A percentile compares a stretch with the other conserved stretches of the same genome.
Conservation (phyloP, 1,284 basidiomycete species). For the Sanghuangporus weigelae region DNA sequence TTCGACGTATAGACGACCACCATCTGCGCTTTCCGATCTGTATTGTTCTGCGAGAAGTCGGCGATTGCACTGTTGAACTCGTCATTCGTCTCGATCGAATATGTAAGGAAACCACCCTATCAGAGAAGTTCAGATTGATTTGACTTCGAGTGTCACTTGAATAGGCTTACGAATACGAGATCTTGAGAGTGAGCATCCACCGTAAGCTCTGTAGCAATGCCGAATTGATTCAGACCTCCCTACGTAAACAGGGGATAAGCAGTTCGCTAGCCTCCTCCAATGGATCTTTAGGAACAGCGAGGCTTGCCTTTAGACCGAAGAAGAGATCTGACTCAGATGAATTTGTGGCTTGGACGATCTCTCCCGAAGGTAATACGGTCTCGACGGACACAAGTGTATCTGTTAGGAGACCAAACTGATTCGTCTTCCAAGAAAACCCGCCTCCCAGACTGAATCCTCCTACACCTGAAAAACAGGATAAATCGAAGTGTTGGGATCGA, state of each 20-base stretch:
- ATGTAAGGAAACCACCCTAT: conserved; percentile 11
- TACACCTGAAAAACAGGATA: not conserved
- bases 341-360: conserved; percentile 10
- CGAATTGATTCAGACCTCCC: conserved; percentile 17
- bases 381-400: conserved; percentile 12
- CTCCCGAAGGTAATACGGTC: conserved; percentile 9
- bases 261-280: not conserved
- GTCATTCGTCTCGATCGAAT: not conserved
- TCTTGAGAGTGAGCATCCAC: conserved; percentile 3
- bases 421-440: conserved; percentile 16
- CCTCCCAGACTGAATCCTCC: conserved; percentile 11
- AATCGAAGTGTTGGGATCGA: not conserved
- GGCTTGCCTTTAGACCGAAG: conserved; percentile 12
- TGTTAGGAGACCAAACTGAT: conserved; percentile 12
- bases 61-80: conserved; percentile 5
- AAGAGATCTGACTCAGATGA: conserved; percentile 11
- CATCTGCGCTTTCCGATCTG: conserved; percentile 16
- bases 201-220: conserved; percentile 10
- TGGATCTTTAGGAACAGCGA: not conserved
- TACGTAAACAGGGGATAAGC: not conserved
- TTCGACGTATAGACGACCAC: conserved; percentile 2
- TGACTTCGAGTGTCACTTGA: conserved; percentile 20
- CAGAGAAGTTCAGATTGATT: conserved; percentile 15
- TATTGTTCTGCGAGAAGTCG: conserved; percentile 12
- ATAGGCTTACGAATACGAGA: conserved; percentile 8